phyloP scores from a whole-genome alignment of 257 asterid species.

The Voacanga thouarsii region DNA sequence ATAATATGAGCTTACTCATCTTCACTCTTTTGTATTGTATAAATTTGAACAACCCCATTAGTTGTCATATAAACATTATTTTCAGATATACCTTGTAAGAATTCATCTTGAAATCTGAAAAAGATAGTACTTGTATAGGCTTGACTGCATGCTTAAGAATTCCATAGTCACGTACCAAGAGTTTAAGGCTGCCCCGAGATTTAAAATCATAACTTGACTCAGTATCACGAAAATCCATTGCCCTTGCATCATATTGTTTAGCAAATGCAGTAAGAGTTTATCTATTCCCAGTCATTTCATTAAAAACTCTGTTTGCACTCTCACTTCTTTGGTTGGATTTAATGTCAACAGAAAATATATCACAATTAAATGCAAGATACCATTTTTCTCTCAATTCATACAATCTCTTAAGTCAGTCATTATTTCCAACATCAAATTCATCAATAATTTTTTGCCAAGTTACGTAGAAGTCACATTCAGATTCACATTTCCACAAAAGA shows the following conservation, averaged over 20 bases:
- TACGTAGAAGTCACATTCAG: too few relatives aligned
- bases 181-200: too few relatives aligned
- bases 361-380: not conserved
- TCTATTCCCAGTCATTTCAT: not conserved
- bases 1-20: not conserved
- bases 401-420: too few relatives aligned
- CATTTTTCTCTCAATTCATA: not conserved
- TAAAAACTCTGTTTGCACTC: not conserved
- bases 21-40: not conserved
- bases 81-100: not conserved
- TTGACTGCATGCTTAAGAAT: not conserved
- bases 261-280: too few relatives aligned
- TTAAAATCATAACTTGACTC: not conserved
- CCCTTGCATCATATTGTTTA: too few relatives aligned
- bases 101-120: not conserved
- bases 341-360: not conserved
- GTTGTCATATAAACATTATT: not conserved
- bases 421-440: too few relatives aligned
- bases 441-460: too few relatives aligned
- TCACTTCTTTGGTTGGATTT: not conserved
- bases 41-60: not conserved
- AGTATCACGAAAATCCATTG: too few relatives aligned
- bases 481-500: too few relatives aligned
- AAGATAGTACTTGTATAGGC: not conserved
- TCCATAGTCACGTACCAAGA: not conserved